These are phyloP conservation scores for Coleophoma crateriformis DNA, from an alignment of 2,329 filamentous ascomycete genomes.

Conservation along the genomic window DNA sequence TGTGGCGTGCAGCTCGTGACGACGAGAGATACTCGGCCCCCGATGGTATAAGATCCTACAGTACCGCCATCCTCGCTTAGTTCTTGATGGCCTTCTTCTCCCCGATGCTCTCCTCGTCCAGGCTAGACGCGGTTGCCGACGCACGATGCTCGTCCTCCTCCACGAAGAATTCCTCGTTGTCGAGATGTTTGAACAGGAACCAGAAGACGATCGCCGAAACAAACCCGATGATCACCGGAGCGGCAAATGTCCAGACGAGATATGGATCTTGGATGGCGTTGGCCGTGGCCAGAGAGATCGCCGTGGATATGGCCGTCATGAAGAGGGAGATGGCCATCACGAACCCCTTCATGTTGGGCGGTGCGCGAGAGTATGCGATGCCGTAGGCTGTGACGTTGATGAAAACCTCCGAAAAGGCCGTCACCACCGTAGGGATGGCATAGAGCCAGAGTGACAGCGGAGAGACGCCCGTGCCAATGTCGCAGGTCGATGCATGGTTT, in stretches of 20 bases:
- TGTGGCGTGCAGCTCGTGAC: too few species aligned
- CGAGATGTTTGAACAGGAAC: slow-evolving; percentile 3
- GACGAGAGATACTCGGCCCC: too few species aligned
- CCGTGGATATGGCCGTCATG: slow-evolving; percentile 63
- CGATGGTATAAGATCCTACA: too few species aligned
- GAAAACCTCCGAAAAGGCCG: slow-evolving; percentile 52
- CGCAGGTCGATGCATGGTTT: slow-evolving; percentile 34
- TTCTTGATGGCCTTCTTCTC: neutral
- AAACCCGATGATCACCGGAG: slow-evolving; percentile 51
- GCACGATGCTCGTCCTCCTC: neutral
- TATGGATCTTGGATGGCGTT: slow-evolving; percentile 56
- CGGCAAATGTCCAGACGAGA: slow-evolving; percentile 64
- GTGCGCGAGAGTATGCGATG: slow-evolving; percentile 73
- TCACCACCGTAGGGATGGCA: slow-evolving; percentile 38
- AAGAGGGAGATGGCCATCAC: slow-evolving; percentile 64
- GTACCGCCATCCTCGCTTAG: neutral
- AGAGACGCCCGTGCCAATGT: slow-evolving; percentile 36
- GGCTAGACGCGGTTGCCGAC: neutral
- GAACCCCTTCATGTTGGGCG: slow-evolving; percentile 72
- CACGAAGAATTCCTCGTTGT: neutral
- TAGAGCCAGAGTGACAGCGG: slow-evolving; percentile 58
- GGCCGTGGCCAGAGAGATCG: slow-evolving; percentile 61
- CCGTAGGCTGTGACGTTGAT: slow-evolving; percentile 59
- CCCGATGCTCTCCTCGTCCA: neutral
- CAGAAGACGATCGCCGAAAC: slow-evolving; percentile 3